Conservation (phyloP, 108 stramenopile genomes). For the Nitzschia sp. region DNA sequence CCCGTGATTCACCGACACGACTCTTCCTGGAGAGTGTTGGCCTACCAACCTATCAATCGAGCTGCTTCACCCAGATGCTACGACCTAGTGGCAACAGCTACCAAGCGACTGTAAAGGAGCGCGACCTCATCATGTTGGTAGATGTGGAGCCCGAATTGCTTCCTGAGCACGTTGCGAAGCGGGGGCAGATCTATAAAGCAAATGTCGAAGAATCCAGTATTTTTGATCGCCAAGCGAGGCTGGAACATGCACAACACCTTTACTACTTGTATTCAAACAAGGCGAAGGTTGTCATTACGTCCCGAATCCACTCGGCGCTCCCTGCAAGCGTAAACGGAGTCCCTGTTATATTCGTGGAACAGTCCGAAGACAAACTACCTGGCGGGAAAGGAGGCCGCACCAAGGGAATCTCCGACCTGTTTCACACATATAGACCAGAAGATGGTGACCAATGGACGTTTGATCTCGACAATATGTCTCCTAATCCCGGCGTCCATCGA, state of each 20-base stretch:
- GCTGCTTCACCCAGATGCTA: constrained; percentile 7
- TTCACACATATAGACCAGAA: constrained; percentile 9
- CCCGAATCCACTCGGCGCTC: constrained; percentile 26
- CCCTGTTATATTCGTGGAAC: constrained; percentile 1
- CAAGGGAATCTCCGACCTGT: constrained; percentile 18
- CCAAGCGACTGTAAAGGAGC: not conserved
- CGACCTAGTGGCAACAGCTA: not conserved
- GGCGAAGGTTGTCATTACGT: constrained; percentile 27
- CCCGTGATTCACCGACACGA: not conserved
- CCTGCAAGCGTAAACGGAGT: constrained; percentile 9
- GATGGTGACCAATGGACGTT: constrained; percentile 19
- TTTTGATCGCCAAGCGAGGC: not conserved
- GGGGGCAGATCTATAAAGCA: not conserved
- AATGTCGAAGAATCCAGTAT: not conserved
- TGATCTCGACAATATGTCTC: constrained; percentile 13
- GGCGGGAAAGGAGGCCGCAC: constrained; percentile 20
- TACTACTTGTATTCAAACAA: constrained; percentile 16
- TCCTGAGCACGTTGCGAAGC: not conserved
- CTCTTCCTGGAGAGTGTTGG: not conserved
- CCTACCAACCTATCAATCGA: constrained; percentile 5
- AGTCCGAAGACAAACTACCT: not conserved
- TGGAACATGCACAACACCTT: constrained; percentile 14
- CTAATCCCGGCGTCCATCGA: constrained; percentile 13
- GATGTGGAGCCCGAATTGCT: constrained; percentile 1
- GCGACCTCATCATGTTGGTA: constrained; percentile 7